These are phyloP conservation scores for Comarum palustre DNA, from an alignment of 306 rosid genomes.

Conservation along the genomic window DNA sequence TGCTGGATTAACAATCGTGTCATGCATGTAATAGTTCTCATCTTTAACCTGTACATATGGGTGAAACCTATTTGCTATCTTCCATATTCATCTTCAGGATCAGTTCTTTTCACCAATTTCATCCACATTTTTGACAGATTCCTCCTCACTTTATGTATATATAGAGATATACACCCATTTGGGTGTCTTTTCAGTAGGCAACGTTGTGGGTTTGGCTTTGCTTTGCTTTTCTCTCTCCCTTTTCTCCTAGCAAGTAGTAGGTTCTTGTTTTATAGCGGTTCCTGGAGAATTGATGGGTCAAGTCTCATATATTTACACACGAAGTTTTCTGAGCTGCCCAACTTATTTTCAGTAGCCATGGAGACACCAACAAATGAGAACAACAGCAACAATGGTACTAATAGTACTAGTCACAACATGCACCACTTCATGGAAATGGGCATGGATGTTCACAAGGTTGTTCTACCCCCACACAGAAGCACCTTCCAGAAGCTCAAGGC, in stretches of 20 bases:
- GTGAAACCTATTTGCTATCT: neutral
- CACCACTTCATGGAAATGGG: conserved; percentile 47
- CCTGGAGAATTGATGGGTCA: conserved; percentile 28
- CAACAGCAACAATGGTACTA: conserved; percentile 6
- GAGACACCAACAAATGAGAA: conserved; percentile 14
- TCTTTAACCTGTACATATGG: neutral
- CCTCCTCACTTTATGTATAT: neutral
- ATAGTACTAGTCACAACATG: conserved; percentile 10
- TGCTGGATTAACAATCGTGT: neutral
- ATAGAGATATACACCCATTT: neutral
- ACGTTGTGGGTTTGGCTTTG: neutral
- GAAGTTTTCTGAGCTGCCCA: conserved; percentile 6
- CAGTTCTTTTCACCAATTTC: neutral
- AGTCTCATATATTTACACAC: conserved; percentile 10
- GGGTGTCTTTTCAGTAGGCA: neutral
- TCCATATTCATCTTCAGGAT: neutral
- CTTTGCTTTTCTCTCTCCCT: conserved; percentile 1
- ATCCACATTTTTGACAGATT: neutral
- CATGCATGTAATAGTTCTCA: neutral
- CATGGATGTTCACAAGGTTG: conserved; percentile 71
- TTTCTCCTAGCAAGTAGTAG: neutral
- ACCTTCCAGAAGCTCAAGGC: conserved; percentile 44
- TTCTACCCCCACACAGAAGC: conserved; percentile 62
- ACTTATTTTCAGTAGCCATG: conserved; percentile 6
- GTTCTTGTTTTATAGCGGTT: conserved; percentile 31